Percentiles rank a stretch among this genome's conserved stretches.
These are phyloP conservation scores for Zea luxurians DNA, from an alignment of 176 grass and related monocot species.

Conservation along the genomic window DNA sequence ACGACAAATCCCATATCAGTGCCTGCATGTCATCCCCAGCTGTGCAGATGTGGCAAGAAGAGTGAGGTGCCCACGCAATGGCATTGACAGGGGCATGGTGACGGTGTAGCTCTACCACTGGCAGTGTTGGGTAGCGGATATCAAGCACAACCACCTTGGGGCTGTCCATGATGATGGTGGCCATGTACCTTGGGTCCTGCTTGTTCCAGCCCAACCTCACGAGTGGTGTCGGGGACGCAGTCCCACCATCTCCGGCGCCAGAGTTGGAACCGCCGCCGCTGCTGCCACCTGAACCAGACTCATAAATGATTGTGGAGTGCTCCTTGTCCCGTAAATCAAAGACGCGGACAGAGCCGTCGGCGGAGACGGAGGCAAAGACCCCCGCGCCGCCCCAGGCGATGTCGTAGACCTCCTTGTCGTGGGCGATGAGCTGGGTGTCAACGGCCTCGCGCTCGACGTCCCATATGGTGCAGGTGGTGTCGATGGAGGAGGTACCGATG, in stretches of 20 bases:
- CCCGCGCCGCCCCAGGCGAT: conserved; percentile 96
- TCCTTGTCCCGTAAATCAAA: conserved; percentile 98
- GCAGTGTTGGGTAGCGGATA: conserved; percentile 90
- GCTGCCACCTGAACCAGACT: conserved; percentile 57
- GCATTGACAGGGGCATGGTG: conserved; percentile 93
- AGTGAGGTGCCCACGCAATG: conserved; percentile 92
- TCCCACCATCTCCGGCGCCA: conserved; percentile 32
- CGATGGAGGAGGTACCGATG: conserved; percentile 85
- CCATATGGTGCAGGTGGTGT: conserved; percentile 97
- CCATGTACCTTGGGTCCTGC: conserved; percentile 99
- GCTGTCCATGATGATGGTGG: conserved; percentile 97
- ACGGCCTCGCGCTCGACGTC: conserved; percentile 91
- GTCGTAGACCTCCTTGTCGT: conserved; percentile 99
- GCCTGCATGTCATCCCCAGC: conserved; percentile 91
- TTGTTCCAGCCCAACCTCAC: conserved; percentile 97
- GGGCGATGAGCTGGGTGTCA: conserved; percentile 97
- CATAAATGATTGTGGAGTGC: conserved; percentile 97
- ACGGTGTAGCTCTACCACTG: conserved; percentile 89
- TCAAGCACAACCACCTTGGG: conserved; percentile 97
- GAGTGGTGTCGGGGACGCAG: conserved; percentile 61
- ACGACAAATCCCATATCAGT: conserved; percentile 95
- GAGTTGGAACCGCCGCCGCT: conserved; percentile 43
- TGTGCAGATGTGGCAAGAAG: conserved; percentile 91
- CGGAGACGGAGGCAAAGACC: conserved; percentile 91
- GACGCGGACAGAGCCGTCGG: conserved; percentile 89